Evolutionary conservation across 441 rosid species (phyloP).

Genomic region (Gossypium lobatum): DNA sequence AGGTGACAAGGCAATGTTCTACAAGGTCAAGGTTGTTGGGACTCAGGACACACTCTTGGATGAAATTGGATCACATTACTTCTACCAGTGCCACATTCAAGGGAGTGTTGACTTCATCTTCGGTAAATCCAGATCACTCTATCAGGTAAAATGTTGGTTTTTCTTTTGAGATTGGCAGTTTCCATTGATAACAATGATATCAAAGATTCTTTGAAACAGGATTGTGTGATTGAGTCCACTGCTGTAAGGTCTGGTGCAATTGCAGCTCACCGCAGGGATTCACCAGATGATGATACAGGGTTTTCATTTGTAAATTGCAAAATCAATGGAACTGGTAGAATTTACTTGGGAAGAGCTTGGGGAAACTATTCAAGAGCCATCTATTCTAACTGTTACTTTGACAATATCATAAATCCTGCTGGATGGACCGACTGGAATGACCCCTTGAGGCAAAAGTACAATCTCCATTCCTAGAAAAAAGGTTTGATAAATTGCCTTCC

Average conservation of each 20-base stretch:
- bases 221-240: conserved; percentile 58
- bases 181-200: not conserved
- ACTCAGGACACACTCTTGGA: conserved; percentile 89
- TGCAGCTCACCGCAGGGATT: conserved; percentile 79
- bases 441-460: conserved; percentile 51
- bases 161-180: not conserved
- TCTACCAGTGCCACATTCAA: conserved; percentile 56
- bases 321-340: conserved; percentile 67
- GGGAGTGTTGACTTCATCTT: conserved; percentile 86
- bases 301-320: conserved; percentile 74
- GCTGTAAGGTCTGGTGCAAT: conserved; percentile 63
- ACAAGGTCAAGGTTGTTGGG: conserved; percentile 59
- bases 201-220: conserved; percentile 28
- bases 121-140: conserved; percentile 70
- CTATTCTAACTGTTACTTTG: conserved; percentile 64
- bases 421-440: conserved; percentile 94
- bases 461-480: not conserved
- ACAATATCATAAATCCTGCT: conserved; percentile 50
- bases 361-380: conserved; percentile 71
- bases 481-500: not conserved
- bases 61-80: conserved; percentile 77
- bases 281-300: conserved; percentile 61
- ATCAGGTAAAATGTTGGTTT: conserved; percentile 35
- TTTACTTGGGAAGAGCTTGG: conserved; percentile 88
- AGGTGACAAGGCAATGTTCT: conserved; percentile 77